A percentile compares a stretch with the other conserved stretches of the same genome.
These are phyloP conservation scores for Mycena galericulata DNA, from an alignment of 768 basidiomycete species.

Conservation along the genomic window DNA sequence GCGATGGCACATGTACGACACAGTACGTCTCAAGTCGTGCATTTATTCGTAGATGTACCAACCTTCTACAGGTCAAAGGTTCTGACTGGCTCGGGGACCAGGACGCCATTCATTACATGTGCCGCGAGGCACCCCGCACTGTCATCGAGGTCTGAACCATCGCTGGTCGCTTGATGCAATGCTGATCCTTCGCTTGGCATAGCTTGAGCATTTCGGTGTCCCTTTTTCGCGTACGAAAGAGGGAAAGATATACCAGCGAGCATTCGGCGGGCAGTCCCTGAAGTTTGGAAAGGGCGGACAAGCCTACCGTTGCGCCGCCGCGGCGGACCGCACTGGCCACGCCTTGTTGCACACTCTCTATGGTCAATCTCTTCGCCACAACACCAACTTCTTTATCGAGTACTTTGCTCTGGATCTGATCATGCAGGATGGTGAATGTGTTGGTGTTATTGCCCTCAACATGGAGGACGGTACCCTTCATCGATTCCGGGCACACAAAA, in stretches of 20 bases:
- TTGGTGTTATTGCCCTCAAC: slow-evolving; percentile 98
- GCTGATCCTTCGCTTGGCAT: slow-evolving; percentile 20
- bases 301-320: slow-evolving; percentile 98
- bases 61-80: slow-evolving; percentile 85
- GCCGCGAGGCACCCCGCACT: slow-evolving; percentile 93
- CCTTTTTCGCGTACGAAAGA: slow-evolving; percentile 99
- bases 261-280: slow-evolving; percentile 97
- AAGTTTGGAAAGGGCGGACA: slow-evolving; percentile 99
- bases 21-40: slow-evolving; percentile 61
- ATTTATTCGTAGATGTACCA: slow-evolving; percentile 22
- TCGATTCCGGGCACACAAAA: slow-evolving; percentile 98
- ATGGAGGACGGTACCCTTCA: slow-evolving; percentile 99
- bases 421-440: slow-evolving; percentile 99
- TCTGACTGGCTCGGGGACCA: slow-evolving; percentile 99
- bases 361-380: slow-evolving; percentile 97
- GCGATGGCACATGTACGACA: slow-evolving; percentile 99
- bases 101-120: slow-evolving; percentile 99
- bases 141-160: slow-evolving; percentile 80
- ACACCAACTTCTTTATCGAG: slow-evolving; percentile 99
- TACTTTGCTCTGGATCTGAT: slow-evolving; percentile 99
- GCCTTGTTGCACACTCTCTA: slow-evolving; percentile 99
- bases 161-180: not conserved
- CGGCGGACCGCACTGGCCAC: slow-evolving; percentile 98
- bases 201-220: slow-evolving; percentile 99
- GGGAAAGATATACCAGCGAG: slow-evolving; percentile 99